A percentile compares a stretch with the other conserved stretches of the same genome.
phyloP scores from a whole-genome alignment of 768 basidiomycete genomes.

The Atractiella rhizophila region DNA sequence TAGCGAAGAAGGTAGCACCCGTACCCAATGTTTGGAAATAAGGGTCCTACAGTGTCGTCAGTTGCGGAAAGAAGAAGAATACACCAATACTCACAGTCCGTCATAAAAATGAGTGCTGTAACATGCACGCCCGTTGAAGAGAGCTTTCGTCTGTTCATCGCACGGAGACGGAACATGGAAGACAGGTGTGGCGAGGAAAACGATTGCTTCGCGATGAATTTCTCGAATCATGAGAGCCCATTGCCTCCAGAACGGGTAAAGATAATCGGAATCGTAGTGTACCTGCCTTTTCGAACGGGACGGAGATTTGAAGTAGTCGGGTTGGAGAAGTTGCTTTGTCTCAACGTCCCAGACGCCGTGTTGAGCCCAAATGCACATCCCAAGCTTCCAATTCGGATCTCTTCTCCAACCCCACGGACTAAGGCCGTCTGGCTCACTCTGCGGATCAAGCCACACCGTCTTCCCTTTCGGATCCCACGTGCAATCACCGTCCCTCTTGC shows the following conservation, averaged over 20 bases:
- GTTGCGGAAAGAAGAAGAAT: background rate
- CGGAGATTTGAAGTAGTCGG: slow-evolving; percentile 32
- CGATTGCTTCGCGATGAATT: slow-evolving; percentile 53
- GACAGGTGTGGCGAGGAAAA: slow-evolving; percentile 78
- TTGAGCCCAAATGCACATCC: slow-evolving; percentile 60
- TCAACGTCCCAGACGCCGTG: slow-evolving; percentile 68
- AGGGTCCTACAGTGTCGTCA: background rate
- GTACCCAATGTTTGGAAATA: slow-evolving; percentile 2
- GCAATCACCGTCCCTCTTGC: slow-evolving; percentile 42
- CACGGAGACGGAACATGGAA: slow-evolving; percentile 50
- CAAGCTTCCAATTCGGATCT: slow-evolving; percentile 41
- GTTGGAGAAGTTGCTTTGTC: slow-evolving; percentile 37
- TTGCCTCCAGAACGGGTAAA: slow-evolving; percentile 41
- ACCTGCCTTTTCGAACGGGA: slow-evolving; percentile 25
- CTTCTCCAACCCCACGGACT: slow-evolving; percentile 68
- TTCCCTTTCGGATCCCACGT: slow-evolving; percentile 62
- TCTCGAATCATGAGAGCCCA: slow-evolving; percentile 36
- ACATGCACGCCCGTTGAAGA: slow-evolving; percentile 30
- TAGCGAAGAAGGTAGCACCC: background rate
- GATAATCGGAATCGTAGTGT: slow-evolving; percentile 52
- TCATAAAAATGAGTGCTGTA: slow-evolving; percentile 83
- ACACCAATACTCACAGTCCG: slow-evolving; percentile 34
- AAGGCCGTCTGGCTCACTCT: slow-evolving; percentile 18
- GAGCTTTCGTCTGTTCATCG: slow-evolving; percentile 23
- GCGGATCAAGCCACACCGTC: slow-evolving; percentile 47